A percentile compares a stretch with the other conserved stretches of the same genome.
These are phyloP conservation scores for Fusarium staphyleae DNA, from an alignment of 2,329 filamentous ascomycete genomes.

Conservation along the genomic window DNA sequence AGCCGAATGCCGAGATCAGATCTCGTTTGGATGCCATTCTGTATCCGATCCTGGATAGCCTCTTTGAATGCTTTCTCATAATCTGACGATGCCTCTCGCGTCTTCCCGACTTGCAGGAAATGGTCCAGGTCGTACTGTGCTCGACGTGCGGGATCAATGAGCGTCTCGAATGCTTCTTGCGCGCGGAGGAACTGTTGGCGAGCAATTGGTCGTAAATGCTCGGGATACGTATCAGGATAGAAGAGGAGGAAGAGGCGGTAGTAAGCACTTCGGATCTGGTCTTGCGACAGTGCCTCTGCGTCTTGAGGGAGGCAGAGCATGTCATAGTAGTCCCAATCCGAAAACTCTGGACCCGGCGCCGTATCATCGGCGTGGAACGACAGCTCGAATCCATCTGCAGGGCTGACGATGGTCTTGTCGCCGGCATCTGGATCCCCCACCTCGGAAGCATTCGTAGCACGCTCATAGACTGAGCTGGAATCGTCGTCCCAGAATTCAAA, in stretches of 20 bases:
- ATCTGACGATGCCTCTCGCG: conserved; percentile 27
- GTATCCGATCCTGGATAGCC: conserved; percentile 30
- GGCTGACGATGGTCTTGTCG: conserved; percentile 22
- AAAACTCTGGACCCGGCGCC: conserved; percentile 1
- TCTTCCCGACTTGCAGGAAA: conserved; percentile 30
- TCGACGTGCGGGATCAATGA: conserved; percentile 53
- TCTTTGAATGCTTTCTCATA: conserved; percentile 34
- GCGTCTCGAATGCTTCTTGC: conserved; percentile 56
- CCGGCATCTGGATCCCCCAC: conserved; percentile 26
- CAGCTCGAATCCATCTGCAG: conserved; percentile 16
- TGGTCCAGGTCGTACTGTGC: conserved; percentile 51
- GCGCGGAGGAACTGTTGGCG: conserved; percentile 51
- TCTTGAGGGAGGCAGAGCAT: conserved; percentile 52
- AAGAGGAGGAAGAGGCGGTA: conserved; percentile 54
- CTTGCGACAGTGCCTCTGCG: conserved; percentile 33
- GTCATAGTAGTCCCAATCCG: conserved; percentile 52
- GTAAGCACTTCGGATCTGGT: conserved; percentile 54
- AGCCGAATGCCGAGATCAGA: conserved; percentile 51
- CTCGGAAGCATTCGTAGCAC: conserved; percentile 39
- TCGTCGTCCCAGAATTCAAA: conserved; percentile 59
- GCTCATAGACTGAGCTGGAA: conserved; percentile 52
- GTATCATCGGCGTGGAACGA: conserved; percentile 7
- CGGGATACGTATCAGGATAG: conserved; percentile 52
- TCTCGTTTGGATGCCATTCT: conserved; percentile 38
- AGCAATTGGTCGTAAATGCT: conserved; percentile 49